phyloP scores from a whole-genome alignment of 2,329 filamentous ascomycete genomes.

The Xylariales sp. region DNA sequence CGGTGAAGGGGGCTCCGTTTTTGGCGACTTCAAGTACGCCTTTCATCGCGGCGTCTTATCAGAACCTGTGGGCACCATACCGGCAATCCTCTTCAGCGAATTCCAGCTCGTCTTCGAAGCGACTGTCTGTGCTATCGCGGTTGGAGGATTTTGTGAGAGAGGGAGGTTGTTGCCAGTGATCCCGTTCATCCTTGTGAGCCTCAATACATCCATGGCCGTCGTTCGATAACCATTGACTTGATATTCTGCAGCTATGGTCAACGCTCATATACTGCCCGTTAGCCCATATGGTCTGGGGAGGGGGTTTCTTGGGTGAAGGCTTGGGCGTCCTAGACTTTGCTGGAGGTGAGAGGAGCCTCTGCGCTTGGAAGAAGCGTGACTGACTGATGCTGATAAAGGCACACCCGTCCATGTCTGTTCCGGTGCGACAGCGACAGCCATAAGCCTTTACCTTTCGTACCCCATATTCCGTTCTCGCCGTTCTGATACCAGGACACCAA shows the following conservation, averaged over 20 bases:
- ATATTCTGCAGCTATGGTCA: slow-evolving; percentile 35
- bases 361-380: no score
- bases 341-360: slow-evolving; percentile 21
- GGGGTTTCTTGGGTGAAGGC: slow-evolving; percentile 36
- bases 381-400: slow-evolving; percentile 17
- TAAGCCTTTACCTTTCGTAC: slow-evolving; percentile 46
- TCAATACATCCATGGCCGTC: no score
- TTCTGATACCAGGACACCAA: slow-evolving; percentile 38
- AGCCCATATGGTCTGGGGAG: slow-evolving; percentile 44
- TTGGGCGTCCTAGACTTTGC: slow-evolving; percentile 43
- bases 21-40: slow-evolving; percentile 39
- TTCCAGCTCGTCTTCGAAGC: slow-evolving; percentile 46
- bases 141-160: slow-evolving; percentile 43
- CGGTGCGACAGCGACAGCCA: slow-evolving; percentile 34
- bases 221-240: slow-evolving; percentile 5
- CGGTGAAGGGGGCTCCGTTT: slow-evolving; percentile 37
- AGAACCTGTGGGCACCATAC: slow-evolving; percentile 44
- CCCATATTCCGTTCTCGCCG: slow-evolving; percentile 41
- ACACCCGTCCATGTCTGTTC: slow-evolving; percentile 38
- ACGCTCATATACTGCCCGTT: slow-evolving; percentile 43
- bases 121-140: slow-evolving; percentile 45
- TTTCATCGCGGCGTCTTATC: slow-evolving; percentile 41
- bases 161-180: slow-evolving; percentile 40
- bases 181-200: slow-evolving; percentile 38
- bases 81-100: slow-evolving; percentile 45